Evolutionary conservation across 2,329 filamentous ascomycete genomes (phyloP), one percentile per base, ranked within the genome.

Genomic region (Hypocreales sp.): DNA sequence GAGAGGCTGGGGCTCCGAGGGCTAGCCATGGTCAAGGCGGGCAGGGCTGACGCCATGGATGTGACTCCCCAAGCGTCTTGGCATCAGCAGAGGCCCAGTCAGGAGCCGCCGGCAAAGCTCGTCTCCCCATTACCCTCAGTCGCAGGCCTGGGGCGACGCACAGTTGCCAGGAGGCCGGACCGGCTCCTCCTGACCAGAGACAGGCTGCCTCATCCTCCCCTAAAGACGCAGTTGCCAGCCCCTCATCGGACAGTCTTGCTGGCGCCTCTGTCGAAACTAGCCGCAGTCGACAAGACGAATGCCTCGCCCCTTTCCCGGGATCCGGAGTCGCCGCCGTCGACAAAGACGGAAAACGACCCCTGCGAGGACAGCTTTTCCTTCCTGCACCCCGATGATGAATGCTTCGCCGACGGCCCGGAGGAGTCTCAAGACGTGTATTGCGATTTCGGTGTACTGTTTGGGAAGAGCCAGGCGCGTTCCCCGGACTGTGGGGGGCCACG

Each of bases 381-480:
- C n/a, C n/a, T n/a, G n/a, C n/a, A n/a, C n/a, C n/a, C n/a, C n/a
- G n/a, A n/a, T n/a, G n/a, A n/a, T n/a, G n/a, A n/a, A n/a, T n/a
- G n/a, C n/a, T n/a, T n/a, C n/a, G n/a, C n/a, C n/a, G 64, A 64
- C 22, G 49, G 53, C 13, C 38, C 35, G 8, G 58, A 61, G 20
- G 62, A 64, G 20, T 40, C 54, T 18, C 63, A 63, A 14, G 56
- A 63, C 20, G 60, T 70, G 21, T 69, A 69, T 33, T 62, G 62
- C 9, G 64, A 70, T 33, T 69, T 70, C 32, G 55, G 61, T 5
- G 53, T 62, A 15, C 49, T 68, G 4, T 68, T 69, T 34, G 30
- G 11, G 14, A 26, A 24, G 8, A 8, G 11, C 5, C 15, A 16
- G 4, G 7, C 28, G 4, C 23, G 15, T 7, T 15, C 16, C 5